Conservation (phyloP, 192 early-diverging fungal genomes). For the Oehlia diaphana region DNA sequence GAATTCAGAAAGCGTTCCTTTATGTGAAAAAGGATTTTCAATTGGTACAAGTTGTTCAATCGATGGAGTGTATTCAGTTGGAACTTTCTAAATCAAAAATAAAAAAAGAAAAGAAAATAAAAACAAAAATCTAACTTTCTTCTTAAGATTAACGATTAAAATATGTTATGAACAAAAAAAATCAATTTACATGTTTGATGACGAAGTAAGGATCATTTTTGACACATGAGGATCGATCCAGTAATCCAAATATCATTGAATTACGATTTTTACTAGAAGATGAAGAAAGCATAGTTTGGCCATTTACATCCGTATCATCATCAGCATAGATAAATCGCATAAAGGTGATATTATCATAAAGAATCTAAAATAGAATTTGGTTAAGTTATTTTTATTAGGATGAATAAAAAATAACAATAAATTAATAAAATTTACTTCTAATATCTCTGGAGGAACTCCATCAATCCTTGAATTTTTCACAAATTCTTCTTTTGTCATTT, state of each 20-base stretch:
- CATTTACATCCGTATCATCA: conserved; percentile 49
- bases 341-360: conserved; percentile 61
- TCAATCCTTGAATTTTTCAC: conserved; percentile 72
- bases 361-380: conserved; percentile 37
- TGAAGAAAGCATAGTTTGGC: conserved; percentile 33
- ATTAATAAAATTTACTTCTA: conserved; percentile 56
- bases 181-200: conserved; percentile 42
- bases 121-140: too few relatives aligned
- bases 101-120: neutral
- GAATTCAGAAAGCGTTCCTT: conserved; percentile 21
- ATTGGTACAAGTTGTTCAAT: conserved; percentile 12
- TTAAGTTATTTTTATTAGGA: neutral
- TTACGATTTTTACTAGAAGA: neutral
- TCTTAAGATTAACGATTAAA: neutral
- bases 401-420: neutral
- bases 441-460: conserved; percentile 63
- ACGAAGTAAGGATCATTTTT: conserved; percentile 43
- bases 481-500: conserved; percentile 82
- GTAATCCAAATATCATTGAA: neutral
- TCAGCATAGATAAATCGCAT: conserved; percentile 58
- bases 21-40: conserved; percentile 28
- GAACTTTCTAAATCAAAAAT: conserved; percentile 9
- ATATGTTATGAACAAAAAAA: neutral
- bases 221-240: conserved; percentile 31
- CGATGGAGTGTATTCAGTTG: conserved; percentile 21